Conservation (phyloP, 768 basidiomycete genomes). For the Tylopilus sp. region DNA sequence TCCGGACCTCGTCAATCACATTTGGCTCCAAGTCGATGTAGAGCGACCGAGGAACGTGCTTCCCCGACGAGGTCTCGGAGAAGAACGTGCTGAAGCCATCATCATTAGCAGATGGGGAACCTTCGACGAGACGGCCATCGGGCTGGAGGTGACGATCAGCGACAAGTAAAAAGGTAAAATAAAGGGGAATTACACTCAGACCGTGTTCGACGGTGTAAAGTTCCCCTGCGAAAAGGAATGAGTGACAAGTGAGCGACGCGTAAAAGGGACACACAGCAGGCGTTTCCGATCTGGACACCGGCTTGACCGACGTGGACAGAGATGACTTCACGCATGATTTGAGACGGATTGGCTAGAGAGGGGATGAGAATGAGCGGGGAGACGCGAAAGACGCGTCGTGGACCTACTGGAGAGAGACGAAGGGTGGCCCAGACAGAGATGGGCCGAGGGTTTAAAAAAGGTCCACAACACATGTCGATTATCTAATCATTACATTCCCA, state of each 20-base stretch:
- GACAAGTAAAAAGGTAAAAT: conserved; percentile 1
- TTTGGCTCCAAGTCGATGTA: conserved; percentile 98
- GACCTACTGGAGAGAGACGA: conserved; percentile 28
- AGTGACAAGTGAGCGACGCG: conserved; percentile 16
- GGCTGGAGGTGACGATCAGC: conserved; percentile 53
- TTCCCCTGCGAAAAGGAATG: conserved; percentile 65
- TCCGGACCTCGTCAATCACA: conserved; percentile 96
- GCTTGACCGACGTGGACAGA: conserved; percentile 99
- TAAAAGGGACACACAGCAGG: conserved; percentile 77
- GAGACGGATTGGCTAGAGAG: conserved; percentile 9
- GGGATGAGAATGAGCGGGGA: neutral
- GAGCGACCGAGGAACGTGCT: conserved; percentile 95
- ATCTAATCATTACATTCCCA: conserved; percentile 28
- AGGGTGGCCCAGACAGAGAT: conserved; percentile 22
- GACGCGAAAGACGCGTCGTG: conserved; percentile 31
- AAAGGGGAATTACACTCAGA: conserved; percentile 62
- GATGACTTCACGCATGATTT: conserved; percentile 91
- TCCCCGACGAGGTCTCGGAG: conserved; percentile 94
- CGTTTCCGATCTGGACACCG: conserved; percentile 96
- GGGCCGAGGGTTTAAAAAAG: conserved; percentile 39
- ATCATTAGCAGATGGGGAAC: conserved; percentile 70
- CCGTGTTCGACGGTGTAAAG: conserved; percentile 99
- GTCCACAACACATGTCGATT: conserved; percentile 30
- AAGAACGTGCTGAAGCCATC: conserved; percentile 99
- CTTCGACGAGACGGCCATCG: conserved; percentile 86